These are phyloP conservation scores for Phycomyces blakesleeanus DNA, from an alignment of 192 early-diverging fungal species.

Conservation along the genomic window DNA sequence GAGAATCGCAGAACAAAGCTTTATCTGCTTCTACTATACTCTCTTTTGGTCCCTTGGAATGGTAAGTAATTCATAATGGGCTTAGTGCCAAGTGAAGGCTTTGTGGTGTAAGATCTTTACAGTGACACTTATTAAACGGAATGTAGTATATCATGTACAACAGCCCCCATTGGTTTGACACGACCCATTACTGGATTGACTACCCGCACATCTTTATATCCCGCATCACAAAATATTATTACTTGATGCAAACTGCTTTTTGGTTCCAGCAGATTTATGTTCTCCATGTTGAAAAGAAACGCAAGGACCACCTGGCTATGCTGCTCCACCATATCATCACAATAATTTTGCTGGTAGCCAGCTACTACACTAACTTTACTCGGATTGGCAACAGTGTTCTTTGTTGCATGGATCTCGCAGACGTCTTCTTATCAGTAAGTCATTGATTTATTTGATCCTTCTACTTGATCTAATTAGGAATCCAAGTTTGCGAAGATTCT, in stretches of 20 bases:
- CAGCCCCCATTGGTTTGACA: conserved; percentile 70
- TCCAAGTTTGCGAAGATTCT: conserved; percentile 70
- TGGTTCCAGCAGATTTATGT: conserved; percentile 80
- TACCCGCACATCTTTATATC: conserved; percentile 64
- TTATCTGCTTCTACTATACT: conserved; percentile 61
- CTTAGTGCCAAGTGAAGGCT: not conserved
- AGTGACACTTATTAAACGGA: not conserved
- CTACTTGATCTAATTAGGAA: not conserved
- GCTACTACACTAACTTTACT: conserved; percentile 66
- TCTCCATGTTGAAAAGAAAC: conserved; percentile 64
- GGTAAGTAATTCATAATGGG: conserved; percentile 32
- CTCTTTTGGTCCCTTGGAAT: conserved; percentile 60
- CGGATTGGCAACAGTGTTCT: conserved; percentile 79
- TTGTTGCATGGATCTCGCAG: conserved; percentile 74
- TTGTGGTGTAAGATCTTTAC: not conserved
- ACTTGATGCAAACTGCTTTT: conserved; percentile 71
- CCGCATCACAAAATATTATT: conserved; percentile 63
- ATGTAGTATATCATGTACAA: conserved; percentile 61
- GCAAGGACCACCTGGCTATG: conserved; percentile 74
- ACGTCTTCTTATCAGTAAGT: conserved; percentile 69
- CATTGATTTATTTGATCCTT: not conserved
- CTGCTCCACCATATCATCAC: conserved; percentile 76
- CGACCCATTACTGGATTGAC: conserved; percentile 61
- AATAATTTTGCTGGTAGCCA: conserved; percentile 57
- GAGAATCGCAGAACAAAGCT: conserved; percentile 74